phyloP scores from a whole-genome alignment of 129 eudicot species.

The Artemisia tridentata region DNA sequence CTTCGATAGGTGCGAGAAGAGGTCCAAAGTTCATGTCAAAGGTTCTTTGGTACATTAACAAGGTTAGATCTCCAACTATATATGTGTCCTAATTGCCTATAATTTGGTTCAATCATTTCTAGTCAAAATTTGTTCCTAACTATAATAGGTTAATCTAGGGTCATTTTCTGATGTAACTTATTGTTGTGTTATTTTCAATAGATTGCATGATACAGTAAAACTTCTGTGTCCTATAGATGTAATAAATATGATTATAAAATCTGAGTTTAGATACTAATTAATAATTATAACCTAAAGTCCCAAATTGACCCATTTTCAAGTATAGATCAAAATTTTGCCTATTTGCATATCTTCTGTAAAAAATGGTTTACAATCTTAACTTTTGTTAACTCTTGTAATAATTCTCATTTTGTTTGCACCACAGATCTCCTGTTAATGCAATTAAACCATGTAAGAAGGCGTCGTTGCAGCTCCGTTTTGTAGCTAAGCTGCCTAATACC shows the following conservation, averaged over 20 bases:
- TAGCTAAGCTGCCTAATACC: too few species aligned
- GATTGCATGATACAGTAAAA: too few species aligned
- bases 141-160: background rate
- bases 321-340: background rate
- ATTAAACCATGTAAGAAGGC: conserved; percentile 35
- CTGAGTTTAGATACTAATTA: background rate
- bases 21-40: conserved; percentile 40
- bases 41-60: conserved; percentile 17
- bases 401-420: conserved; percentile 10
- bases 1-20: conserved; percentile 51
- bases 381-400: background rate
- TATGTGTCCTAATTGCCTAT: too few species aligned
- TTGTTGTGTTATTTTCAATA: conserved; percentile 43
- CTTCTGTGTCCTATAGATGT: too few species aligned
- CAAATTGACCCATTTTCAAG: background rate
- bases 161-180: conserved; percentile 51
- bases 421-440: conserved; percentile 35
- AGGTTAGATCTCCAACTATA: conserved; percentile 21
- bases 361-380: too few species aligned
- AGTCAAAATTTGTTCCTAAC: conserved; percentile 31
- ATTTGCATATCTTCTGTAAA: background rate
- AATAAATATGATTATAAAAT: too few species aligned
- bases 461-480: conserved; percentile 27
- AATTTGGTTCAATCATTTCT: too few species aligned
- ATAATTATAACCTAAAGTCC: background rate